Base-by-base conservation (phyloP, 352 stramenopile genomes). In the Globisporangium spiculum region DNA sequence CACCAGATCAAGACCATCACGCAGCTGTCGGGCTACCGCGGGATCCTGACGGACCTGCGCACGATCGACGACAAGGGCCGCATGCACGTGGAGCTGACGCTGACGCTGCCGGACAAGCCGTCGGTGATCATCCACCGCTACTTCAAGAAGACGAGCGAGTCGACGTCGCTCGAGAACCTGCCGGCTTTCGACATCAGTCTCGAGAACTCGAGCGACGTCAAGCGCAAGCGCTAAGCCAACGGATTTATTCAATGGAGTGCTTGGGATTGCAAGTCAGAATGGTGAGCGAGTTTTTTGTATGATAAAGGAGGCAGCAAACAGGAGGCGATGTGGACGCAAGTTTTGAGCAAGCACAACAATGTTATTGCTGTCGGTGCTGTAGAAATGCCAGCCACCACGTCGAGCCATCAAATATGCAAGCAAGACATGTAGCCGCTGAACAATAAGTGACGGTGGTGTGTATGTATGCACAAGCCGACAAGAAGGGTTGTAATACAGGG, bases 131-230 rank as follows among this genome's bases (percentile, higher is more conserved):
- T 93, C 73, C 81, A 85, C 50, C 86, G 88, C 54, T 94, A 86
- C 75, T 96, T 96, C 66, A 89, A 93, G 64, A 96, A 96, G 80
- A 89, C 79, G 24, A 94, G 86, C 71, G 87, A 94, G 54, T 96
- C 88, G 61, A 93, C 83, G 60, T 94, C 88, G 67, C 76, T 96
- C 50, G 88, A 96, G 69, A 96, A 96, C 75, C 77, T 96, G 12
- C 88, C 88, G 64, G 72, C 85, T 30, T 96, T 94, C 73, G 88
- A 96, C 71, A 93, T 94, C 24, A 90, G 80, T 44, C 80, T 92
- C 18, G 88, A 96, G 69, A 91, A 84, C 0, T 79, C 88, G 53
- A 84, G 84, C 30, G 88, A 96, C 64, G 80, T 91, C 46, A 96
- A 96, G 79, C 84, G 88, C 70, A 96, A 94, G 72, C 85, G 88